Evolutionary conservation across 371 early-diverging fungal genomes (phyloP).

Genomic region (Mucor plumbeus): DNA sequence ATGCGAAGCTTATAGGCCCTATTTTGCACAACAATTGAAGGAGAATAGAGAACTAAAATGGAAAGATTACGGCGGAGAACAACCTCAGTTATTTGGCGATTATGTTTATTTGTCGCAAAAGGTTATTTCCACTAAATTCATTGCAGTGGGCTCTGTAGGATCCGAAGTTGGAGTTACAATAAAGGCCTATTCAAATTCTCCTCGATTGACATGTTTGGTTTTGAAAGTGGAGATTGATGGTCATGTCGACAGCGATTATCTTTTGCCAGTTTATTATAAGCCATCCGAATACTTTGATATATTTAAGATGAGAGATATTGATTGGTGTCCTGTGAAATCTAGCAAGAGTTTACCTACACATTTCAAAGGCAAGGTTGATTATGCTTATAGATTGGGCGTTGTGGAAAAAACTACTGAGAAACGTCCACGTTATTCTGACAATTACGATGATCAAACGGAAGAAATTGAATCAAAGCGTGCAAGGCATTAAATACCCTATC

Average conservation of each 20-base stretch:
- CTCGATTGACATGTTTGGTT: slow-evolving; percentile 2
- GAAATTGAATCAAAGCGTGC: not conserved
- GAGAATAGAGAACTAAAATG: not conserved
- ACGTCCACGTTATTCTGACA: not conserved
- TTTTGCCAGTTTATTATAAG: slow-evolving; percentile 33
- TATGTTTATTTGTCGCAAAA: slow-evolving; percentile 23
- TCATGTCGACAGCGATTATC: not conserved
- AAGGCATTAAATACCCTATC: not conserved
- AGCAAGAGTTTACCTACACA: not conserved
- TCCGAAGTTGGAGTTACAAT: slow-evolving; percentile 17
- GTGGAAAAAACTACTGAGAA: slow-evolving; percentile 12
- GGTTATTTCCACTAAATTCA: not conserved
- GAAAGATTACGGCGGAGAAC: slow-evolving; percentile 25
- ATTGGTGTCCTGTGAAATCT: not conserved
- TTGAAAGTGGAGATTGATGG: slow-evolving; percentile 10
- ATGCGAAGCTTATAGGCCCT: slow-evolving; percentile 9
- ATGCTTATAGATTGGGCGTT: slow-evolving; percentile 16
- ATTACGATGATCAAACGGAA: not conserved
- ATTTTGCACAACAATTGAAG: slow-evolving; percentile 6
- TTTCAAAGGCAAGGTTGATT: slow-evolving; percentile 20
- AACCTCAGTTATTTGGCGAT: slow-evolving; percentile 35
- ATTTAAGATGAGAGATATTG: not conserved
- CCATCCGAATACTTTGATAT: slow-evolving; percentile 30
- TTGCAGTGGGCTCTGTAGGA: slow-evolving; percentile 23
- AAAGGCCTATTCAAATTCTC: not conserved